These are phyloP conservation scores for Dentipellis fragilis DNA, from an alignment of 768 basidiomycete genomes.

Conservation along the genomic window DNA sequence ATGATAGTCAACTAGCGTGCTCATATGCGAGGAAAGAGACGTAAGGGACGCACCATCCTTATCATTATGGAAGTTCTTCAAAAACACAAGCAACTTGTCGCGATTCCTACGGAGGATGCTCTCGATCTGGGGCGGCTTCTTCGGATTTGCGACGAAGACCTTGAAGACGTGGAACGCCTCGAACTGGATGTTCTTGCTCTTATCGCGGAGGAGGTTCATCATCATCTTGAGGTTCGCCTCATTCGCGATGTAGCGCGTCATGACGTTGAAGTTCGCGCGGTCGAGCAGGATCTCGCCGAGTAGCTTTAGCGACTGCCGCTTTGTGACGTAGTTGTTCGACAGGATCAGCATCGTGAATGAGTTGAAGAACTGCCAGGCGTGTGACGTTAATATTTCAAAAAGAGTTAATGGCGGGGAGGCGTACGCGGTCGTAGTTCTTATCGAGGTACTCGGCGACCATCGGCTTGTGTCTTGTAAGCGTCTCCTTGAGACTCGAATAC, in stretches of 20 bases:
- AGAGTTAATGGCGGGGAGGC: conserved; percentile 16
- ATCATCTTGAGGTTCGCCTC: conserved; percentile 99
- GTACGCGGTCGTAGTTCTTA: conserved; percentile 90
- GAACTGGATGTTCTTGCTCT: conserved; percentile 99
- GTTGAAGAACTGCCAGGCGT: conserved; percentile 69
- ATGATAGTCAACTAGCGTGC: background rate
- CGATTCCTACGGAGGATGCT: conserved; percentile 85
- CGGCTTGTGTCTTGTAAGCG: conserved; percentile 89
- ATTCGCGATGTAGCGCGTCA: conserved; percentile 94
- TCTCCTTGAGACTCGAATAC: conserved; percentile 96
- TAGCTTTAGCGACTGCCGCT: conserved; percentile 95
- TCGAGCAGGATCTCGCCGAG: conserved; percentile 97
- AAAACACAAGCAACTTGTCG: conserved; percentile 83
- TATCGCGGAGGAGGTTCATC: conserved; percentile 98
- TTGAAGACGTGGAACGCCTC: conserved; percentile 99
- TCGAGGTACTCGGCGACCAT: conserved; percentile 98
- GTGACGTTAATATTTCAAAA: background rate
- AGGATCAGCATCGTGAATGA: conserved; percentile 90
- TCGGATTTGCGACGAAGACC: conserved; percentile 99
- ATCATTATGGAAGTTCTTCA: conserved; percentile 94
- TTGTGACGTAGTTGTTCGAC: conserved; percentile 97
- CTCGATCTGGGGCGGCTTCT: conserved; percentile 96
- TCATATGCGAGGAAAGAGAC: background rate
- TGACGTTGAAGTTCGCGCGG: conserved; percentile 95
- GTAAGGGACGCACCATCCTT: conserved; percentile 69